Evolutionary conservation across 2,329 filamentous ascomycete species (phyloP).

Genomic region (Aspergillus sergii): DNA sequence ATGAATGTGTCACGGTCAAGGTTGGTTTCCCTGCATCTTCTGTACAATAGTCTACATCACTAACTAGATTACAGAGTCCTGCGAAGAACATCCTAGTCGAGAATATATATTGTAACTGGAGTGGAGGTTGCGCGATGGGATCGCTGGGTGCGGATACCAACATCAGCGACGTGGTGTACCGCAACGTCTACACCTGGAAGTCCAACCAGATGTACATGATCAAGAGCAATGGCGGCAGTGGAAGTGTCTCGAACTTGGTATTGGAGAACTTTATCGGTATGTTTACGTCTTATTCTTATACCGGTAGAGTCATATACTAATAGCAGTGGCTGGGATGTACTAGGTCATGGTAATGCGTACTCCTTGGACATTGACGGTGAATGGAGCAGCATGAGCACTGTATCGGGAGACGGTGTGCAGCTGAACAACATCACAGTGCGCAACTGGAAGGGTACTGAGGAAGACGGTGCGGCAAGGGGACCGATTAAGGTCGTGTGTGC

Average conservation of each 20-base stretch:
- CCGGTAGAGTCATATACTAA: background rate
- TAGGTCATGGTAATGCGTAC: slow-evolving; percentile 61
- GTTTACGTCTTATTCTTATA: background rate
- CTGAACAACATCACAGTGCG: slow-evolving; percentile 56
- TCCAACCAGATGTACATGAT: slow-evolving; percentile 67
- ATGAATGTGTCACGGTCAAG: slow-evolving; percentile 63
- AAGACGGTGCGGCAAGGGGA: slow-evolving; percentile 54
- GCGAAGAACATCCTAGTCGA: slow-evolving; percentile 59
- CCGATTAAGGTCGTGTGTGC: slow-evolving; percentile 59
- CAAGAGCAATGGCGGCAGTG: slow-evolving; percentile 62
- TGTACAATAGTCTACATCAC: background rate
- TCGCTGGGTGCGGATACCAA: slow-evolving; percentile 54
- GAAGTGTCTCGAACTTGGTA: slow-evolving; percentile 52
- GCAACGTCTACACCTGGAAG: slow-evolving; percentile 61
- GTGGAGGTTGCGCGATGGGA: slow-evolving; percentile 63
- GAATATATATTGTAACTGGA: slow-evolving; percentile 64
- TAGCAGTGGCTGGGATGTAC: background rate
- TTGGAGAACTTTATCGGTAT: slow-evolving; percentile 59
- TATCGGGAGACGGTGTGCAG: slow-evolving; percentile 54
- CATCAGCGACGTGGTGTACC: slow-evolving; percentile 57
- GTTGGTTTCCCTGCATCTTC: slow-evolving; percentile 18
- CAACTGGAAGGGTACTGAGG: slow-evolving; percentile 61
- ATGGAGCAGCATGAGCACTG: slow-evolving; percentile 49
- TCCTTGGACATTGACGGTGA: slow-evolving; percentile 58
- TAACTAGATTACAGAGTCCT: slow-evolving; percentile 40